A percentile compares a stretch with the other conserved stretches of the same genome.
phyloP scores from a whole-genome alignment of 768 basidiomycete genomes.

The Cyclocybe aegerita region DNA sequence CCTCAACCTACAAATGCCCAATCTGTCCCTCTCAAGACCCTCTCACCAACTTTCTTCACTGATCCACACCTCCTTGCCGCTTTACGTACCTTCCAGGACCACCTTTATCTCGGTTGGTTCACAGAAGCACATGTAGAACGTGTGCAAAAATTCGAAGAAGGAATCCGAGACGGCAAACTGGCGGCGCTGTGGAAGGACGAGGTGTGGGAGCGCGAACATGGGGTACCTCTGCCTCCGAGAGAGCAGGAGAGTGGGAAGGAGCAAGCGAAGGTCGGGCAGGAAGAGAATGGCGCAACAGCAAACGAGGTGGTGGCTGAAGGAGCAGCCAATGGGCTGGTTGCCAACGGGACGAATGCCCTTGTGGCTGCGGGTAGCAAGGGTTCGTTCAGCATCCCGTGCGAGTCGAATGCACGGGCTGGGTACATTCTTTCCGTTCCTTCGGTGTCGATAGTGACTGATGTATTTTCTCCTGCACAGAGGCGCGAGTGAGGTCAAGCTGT shows the following conservation, averaged over 20 bases:
- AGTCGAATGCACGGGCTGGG: constrained; percentile 27
- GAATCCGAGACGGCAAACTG: constrained; percentile 42
- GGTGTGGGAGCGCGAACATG: constrained; percentile 50
- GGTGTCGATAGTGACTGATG: neutral
- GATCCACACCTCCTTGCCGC: constrained; percentile 56
- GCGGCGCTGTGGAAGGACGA: constrained; percentile 67
- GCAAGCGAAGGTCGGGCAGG: no score
- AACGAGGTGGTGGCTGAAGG: no score
- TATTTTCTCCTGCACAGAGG: constrained; percentile 25
- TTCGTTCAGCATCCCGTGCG: constrained; percentile 11
- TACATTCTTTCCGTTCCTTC: constrained; percentile 15
- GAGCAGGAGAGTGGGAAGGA: neutral
- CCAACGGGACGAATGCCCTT: no score
- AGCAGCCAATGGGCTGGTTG: no score
- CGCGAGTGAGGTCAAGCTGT: constrained; percentile 41
- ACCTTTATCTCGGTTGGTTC: constrained; percentile 53
- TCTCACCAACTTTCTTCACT: constrained; percentile 36
- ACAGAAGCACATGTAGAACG: constrained; percentile 40
- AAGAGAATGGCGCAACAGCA: no score
- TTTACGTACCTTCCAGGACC: constrained; percentile 59
- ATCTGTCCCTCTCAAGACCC: no score
- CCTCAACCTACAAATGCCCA: no score
- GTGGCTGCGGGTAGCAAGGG: neutral
- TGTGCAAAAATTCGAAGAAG: constrained; percentile 41
- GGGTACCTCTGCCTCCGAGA: constrained; percentile 7